phyloP scores from a whole-genome alignment of 352 stramenopile genomes.

The Pythium phragmiticola region DNA sequence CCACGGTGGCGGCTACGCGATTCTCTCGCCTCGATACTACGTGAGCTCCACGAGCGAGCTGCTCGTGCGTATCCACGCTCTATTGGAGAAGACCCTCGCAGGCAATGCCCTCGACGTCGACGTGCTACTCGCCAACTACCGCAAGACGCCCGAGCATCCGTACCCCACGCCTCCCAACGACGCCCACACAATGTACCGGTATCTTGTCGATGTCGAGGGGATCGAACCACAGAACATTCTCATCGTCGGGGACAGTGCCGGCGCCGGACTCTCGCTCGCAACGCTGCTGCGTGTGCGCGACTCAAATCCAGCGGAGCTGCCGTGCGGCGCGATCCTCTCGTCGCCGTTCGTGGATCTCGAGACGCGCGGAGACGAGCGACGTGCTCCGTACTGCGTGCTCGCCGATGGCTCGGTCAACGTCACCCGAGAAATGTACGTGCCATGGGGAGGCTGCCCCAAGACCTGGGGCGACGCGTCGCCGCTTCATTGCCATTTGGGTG shows the following conservation, averaged over 20 bases:
- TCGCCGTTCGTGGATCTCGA: constrained; percentile 48
- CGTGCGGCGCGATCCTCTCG: background rate
- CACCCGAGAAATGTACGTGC: constrained; percentile 15
- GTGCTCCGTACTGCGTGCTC: constrained; percentile 22
- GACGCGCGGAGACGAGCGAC: constrained; percentile 16
- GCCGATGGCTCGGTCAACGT: constrained; percentile 8
- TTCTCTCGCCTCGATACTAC: constrained; percentile 16
- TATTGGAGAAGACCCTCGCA: background rate
- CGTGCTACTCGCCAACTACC: constrained; percentile 28
- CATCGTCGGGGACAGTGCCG: constrained; percentile 23
- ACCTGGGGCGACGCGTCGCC: constrained; percentile 25
- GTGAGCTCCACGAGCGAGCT: constrained; percentile 27
- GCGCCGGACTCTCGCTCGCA: constrained; percentile 15
- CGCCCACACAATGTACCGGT: constrained; percentile 21
- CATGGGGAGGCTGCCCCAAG: constrained; percentile 10
- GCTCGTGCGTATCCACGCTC: constrained; percentile 5
- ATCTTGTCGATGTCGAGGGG: constrained; percentile 6
- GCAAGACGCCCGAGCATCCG: constrained; percentile 20
- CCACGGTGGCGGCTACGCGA: constrained; percentile 31
- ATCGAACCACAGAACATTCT: constrained; percentile 8
- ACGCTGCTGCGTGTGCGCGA: constrained; percentile 19
- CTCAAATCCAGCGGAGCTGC: constrained; percentile 3
- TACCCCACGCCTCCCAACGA: constrained; percentile 12
- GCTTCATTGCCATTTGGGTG: constrained; percentile 20
- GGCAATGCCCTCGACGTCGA: constrained; percentile 3